These are phyloP conservation scores for Phytophthora pluvialis DNA, from an alignment of 352 stramenopile genomes.

Conservation along the genomic window DNA sequence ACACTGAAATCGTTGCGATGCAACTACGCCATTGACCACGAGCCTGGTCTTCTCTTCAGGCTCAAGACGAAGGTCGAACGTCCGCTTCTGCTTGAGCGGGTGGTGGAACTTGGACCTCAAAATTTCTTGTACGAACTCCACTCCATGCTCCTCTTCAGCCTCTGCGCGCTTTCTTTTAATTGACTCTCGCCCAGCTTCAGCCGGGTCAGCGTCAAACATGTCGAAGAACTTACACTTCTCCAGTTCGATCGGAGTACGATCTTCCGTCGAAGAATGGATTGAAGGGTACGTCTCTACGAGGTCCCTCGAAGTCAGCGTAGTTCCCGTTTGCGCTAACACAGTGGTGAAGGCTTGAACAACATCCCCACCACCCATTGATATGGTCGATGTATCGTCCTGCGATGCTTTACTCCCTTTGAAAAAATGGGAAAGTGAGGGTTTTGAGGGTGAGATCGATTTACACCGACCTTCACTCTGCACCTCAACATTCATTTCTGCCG, in stretches of 20 bases:
- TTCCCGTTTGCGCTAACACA: too few relatives aligned
- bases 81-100: constrained; percentile 21
- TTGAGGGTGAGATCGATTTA: too few relatives aligned
- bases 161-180: constrained; percentile 4
- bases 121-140: constrained; percentile 4
- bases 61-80: constrained; percentile 29
- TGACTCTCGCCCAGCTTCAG: not conserved
- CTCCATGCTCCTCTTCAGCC: constrained; percentile 8
- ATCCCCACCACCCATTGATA: too few relatives aligned
- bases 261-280: too few relatives aligned
- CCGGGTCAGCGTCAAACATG: constrained; percentile 27
- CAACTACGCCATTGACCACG: constrained; percentile 16
- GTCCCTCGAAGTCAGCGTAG: too few relatives aligned
- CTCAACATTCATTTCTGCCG: too few relatives aligned
- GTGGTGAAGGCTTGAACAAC: too few relatives aligned
- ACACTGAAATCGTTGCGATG: constrained; percentile 7
- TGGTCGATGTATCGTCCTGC: too few relatives aligned
- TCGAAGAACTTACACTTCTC: constrained; percentile 23
- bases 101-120: constrained; percentile 13
- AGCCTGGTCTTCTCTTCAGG: constrained; percentile 29
- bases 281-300: too few relatives aligned
- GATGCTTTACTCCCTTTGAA: too few relatives aligned
- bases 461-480: too few relatives aligned
- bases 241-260: not conserved
- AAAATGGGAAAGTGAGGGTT: too few relatives aligned